These are phyloP conservation scores for Nymphaea thermarum DNA, from an alignment of 164 flowering plant species.

Conservation along the genomic window DNA sequence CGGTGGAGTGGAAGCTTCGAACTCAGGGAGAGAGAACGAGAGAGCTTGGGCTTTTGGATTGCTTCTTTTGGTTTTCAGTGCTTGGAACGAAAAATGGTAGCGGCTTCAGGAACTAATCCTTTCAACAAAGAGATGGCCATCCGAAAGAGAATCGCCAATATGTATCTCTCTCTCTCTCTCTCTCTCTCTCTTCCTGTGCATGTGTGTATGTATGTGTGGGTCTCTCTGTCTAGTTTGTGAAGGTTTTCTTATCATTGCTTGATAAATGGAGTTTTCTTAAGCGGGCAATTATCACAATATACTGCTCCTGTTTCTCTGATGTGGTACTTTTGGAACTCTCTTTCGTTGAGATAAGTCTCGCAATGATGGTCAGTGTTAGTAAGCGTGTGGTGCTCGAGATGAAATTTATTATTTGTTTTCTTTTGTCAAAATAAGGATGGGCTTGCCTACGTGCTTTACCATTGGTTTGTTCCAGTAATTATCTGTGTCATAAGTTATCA, in stretches of 20 bases:
- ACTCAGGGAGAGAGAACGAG: too few species aligned
- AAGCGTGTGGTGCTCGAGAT: too few species aligned
- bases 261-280: not conserved
- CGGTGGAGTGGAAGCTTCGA: too few species aligned
- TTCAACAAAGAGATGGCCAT: constrained; percentile 50
- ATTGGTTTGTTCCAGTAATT: not conserved
- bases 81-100: constrained; percentile 21
- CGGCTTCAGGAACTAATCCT: constrained; percentile 29
- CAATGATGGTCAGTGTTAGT: too few species aligned
- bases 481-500: not conserved
- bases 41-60: too few species aligned
- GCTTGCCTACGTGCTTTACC: not conserved
- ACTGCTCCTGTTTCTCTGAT: too few species aligned
- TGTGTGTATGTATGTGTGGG: not conserved
- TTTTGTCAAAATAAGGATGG: not conserved
- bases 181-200: constrained; percentile 5
- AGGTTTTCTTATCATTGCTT: not conserved
- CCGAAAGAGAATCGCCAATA: constrained; percentile 43
- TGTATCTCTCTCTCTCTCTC: constrained; percentile 20
- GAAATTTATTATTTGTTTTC: too few species aligned
- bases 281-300: too few species aligned
- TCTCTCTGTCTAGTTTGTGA: not conserved
- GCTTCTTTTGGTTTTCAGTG: too few species aligned
- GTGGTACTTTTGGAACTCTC: too few species aligned
- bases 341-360: too few species aligned